Evolutionary conservation across 2,329 filamentous ascomycete genomes (phyloP).

Genomic region (Sporothrix globosa): DNA sequence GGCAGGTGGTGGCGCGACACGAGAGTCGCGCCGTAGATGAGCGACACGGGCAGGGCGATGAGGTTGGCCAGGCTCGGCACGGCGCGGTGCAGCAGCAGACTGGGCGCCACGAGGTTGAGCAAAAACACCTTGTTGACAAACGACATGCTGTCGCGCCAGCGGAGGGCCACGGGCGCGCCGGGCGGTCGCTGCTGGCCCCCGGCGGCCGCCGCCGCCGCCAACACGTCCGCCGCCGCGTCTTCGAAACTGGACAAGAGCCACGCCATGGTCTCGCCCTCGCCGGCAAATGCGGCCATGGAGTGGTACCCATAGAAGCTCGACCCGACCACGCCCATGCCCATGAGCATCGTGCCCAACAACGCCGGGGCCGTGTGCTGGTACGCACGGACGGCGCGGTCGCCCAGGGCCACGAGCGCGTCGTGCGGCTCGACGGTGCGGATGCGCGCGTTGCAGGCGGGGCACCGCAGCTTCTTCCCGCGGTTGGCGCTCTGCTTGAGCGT

Average conservation of each 20-base stretch:
- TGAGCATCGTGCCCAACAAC: constrained; percentile 65
- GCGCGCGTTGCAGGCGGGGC: constrained; percentile 84
- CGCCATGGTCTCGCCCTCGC: constrained; percentile 49
- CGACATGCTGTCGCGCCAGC: constrained; percentile 31
- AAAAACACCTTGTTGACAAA: constrained; percentile 38
- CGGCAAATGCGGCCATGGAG: constrained; percentile 57
- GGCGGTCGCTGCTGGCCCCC: not conserved
- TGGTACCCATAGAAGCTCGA: constrained; percentile 58
- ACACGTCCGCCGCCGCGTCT: not conserved
- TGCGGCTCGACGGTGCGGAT: constrained; percentile 76
- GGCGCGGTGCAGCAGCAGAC: constrained; percentile 50
- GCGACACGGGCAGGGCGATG: constrained; percentile 49
- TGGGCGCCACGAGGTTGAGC: constrained; percentile 53
- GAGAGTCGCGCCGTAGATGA: constrained; percentile 53
- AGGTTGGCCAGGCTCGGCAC: constrained; percentile 50
- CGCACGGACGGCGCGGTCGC: constrained; percentile 60
- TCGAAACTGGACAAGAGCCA: constrained; percentile 44
- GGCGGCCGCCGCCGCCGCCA: not conserved
- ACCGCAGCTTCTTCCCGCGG: constrained; percentile 65
- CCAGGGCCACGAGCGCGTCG: constrained; percentile 70
- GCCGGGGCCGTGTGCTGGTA: constrained; percentile 62
- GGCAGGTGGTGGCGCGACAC: constrained; percentile 52
- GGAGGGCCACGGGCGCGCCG: not conserved
- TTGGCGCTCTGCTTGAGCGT: constrained; percentile 41
- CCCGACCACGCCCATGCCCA: constrained; percentile 55